Evolutionary conservation across 345 rosid genomes (phyloP).

Genomic region (Cochlearia excelsa): DNA sequence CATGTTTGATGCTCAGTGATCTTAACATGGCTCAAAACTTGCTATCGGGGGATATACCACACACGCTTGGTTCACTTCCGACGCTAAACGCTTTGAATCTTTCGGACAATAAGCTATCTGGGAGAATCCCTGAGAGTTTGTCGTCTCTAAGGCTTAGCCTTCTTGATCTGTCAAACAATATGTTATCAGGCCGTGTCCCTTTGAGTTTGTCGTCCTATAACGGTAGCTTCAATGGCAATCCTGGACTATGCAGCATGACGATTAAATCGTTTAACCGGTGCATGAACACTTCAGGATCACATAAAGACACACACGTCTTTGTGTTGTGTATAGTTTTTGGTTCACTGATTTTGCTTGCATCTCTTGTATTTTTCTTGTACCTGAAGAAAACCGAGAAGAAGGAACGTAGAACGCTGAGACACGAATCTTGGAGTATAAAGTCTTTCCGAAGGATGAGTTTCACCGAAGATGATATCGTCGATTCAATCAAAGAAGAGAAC

Average conservation of each 20-base stretch:
- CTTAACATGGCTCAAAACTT: constrained; percentile 65
- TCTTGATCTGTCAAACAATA: constrained; percentile 75
- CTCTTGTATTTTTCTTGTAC: constrained; percentile 52
- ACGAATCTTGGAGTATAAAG: constrained; percentile 78
- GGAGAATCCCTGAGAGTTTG: constrained; percentile 62
- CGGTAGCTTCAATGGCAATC: constrained; percentile 73
- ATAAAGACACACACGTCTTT: constrained; percentile 44
- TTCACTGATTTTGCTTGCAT: constrained; percentile 44
- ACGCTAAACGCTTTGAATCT: constrained; percentile 70
- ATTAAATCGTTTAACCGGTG: constrained; percentile 56
- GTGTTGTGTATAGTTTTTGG: constrained; percentile 54
- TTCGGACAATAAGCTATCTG: constrained; percentile 60
- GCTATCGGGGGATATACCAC: constrained; percentile 64
- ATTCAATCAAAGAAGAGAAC: constrained; percentile 82
- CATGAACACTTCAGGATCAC: constrained; percentile 40
- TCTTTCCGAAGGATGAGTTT: constrained; percentile 68
- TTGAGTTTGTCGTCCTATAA: constrained; percentile 64
- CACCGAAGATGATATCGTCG: constrained; percentile 75
- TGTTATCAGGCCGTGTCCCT: constrained; percentile 64
- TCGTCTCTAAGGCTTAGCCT: constrained; percentile 69
- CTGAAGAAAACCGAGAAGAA: constrained; percentile 54
- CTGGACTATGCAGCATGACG: constrained; percentile 63
- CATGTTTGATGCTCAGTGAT: constrained; percentile 56
- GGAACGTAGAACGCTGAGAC: constrained; percentile 49
- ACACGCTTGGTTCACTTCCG: constrained; percentile 61